These are phyloP conservation scores for Gossypium rotundifolium DNA, from an alignment of 345 rosid species.

Conservation along the genomic window DNA sequence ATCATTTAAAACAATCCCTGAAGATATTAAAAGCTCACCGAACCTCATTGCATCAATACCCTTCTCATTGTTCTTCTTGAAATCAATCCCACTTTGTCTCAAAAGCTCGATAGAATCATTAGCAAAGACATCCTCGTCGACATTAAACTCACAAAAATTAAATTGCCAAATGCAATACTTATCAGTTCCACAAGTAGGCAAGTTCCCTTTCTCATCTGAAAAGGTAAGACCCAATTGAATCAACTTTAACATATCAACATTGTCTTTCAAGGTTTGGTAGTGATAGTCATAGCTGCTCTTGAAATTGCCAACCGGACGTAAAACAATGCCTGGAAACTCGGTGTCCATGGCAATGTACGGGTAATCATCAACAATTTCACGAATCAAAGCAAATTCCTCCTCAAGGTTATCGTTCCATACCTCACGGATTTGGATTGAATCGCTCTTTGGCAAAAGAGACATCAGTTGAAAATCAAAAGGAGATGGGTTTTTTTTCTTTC, in stretches of 20 bases:
- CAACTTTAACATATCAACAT: slow-evolving; percentile 73
- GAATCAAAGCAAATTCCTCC: slow-evolving; percentile 61
- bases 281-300: slow-evolving; percentile 60
- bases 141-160: slow-evolving; percentile 72
- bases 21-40: slow-evolving; percentile 76
- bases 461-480: slow-evolving; percentile 26
- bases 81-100: slow-evolving; percentile 66
- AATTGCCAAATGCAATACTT: slow-evolving; percentile 84
- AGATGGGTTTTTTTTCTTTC: not conserved
- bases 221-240: slow-evolving; percentile 84
- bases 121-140: slow-evolving; percentile 55
- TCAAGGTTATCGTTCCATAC: slow-evolving; percentile 69
- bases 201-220: slow-evolving; percentile 65
- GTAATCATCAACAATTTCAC: slow-evolving; percentile 60
- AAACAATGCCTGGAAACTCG: slow-evolving; percentile 77
- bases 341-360: slow-evolving; percentile 90
- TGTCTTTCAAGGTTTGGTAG: slow-evolving; percentile 68
- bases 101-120: slow-evolving; percentile 79
- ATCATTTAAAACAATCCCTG: slow-evolving; percentile 78
- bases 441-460: slow-evolving; percentile 63
- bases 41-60: slow-evolving; percentile 59
- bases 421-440: slow-evolving; percentile 73
- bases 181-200: slow-evolving; percentile 76
- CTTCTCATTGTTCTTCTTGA: slow-evolving; percentile 46
- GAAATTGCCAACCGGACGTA: slow-evolving; percentile 66